phyloP scores from a whole-genome alignment of 495 filamentous ascomycete species.

The Neurospora tetrasperma region DNA sequence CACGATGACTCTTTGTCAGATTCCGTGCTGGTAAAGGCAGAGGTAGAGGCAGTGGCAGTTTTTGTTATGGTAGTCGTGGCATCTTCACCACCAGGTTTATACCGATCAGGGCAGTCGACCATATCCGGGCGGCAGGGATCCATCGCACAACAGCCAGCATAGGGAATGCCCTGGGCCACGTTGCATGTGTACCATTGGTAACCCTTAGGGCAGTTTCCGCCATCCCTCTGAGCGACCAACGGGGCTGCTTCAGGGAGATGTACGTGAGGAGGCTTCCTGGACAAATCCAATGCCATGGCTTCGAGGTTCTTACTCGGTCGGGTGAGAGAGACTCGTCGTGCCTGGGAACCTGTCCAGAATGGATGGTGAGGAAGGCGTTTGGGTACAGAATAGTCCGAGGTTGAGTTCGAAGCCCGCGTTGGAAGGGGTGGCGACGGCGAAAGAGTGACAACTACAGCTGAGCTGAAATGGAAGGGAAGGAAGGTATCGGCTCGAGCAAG shows the following conservation, averaged over 20 bases:
- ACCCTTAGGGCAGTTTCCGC: constrained; percentile 1
- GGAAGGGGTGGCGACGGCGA: neutral
- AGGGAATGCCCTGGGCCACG: neutral
- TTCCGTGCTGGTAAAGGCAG: neutral
- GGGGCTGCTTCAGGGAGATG: neutral
- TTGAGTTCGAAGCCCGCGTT: neutral
- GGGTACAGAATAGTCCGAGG: neutral
- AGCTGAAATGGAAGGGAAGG: neutral
- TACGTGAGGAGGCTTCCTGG: neutral
- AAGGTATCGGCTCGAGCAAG: neutral
- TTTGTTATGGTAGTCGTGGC: neutral
- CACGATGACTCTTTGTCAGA: neutral
- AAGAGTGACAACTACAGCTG: neutral
- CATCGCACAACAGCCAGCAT: constrained; percentile 14
- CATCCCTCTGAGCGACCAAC: neutral
- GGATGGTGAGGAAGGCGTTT: neutral
- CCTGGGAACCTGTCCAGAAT: neutral
- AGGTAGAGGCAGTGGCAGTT: neutral
- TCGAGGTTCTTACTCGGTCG: neutral
- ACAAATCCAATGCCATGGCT: neutral
- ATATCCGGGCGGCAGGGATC: constrained; percentile 13
- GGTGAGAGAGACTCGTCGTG: neutral
- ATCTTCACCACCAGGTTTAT: neutral
- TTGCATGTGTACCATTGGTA: constrained; percentile 14
- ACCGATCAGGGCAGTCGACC: constrained; percentile 11